phyloP scores from a whole-genome alignment of 2,329 filamentous ascomycete species.

The Phaeophleospora eucalypticola region DNA sequence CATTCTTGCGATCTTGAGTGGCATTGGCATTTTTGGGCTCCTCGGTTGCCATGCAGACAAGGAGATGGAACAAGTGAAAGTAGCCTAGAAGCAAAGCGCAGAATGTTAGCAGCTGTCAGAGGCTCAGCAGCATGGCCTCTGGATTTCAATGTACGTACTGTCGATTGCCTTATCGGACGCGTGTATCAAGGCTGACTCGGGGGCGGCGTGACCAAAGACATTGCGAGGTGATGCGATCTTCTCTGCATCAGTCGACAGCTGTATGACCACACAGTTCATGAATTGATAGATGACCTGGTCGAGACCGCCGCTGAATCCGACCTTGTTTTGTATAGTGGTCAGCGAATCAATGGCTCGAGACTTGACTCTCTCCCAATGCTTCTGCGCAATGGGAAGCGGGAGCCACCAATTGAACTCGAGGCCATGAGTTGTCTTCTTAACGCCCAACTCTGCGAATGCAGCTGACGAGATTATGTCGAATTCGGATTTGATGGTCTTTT shows the following conservation, averaged over 20 bases:
- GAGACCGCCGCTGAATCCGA: constrained; percentile 3
- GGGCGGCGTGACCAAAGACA: neutral
- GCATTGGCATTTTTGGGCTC: too few species aligned
- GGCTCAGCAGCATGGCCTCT: too few species aligned
- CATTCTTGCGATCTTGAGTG: neutral
- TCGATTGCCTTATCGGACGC: constrained; percentile 24
- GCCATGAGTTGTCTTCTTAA: constrained; percentile 20
- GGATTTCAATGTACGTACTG: too few species aligned
- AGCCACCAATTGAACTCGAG: constrained; percentile 19
- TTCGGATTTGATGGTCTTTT: constrained; percentile 17
- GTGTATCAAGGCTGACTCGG: constrained; percentile 18
- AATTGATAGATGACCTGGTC: constrained; percentile 21
- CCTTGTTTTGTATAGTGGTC: constrained; percentile 5
- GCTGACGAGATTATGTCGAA: constrained; percentile 23
- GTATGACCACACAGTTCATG: constrained; percentile 24
- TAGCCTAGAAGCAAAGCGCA: too few species aligned
- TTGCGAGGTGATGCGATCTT: constrained; percentile 1
- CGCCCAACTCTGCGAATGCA: constrained; percentile 12
- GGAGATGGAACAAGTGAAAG: constrained; percentile 25
- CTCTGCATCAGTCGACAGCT: constrained; percentile 14
- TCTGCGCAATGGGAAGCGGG: constrained; percentile 19
- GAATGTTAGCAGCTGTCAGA: too few species aligned
- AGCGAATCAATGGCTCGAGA: constrained; percentile 4
- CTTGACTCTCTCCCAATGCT: constrained; percentile 19
- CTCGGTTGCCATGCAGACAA: constrained; percentile 21